Percentiles rank a stretch among this genome's conserved stretches.
phyloP scores from a whole-genome alignment of 148 eudicot genomes.

The Gaultheria prostrata region DNA sequence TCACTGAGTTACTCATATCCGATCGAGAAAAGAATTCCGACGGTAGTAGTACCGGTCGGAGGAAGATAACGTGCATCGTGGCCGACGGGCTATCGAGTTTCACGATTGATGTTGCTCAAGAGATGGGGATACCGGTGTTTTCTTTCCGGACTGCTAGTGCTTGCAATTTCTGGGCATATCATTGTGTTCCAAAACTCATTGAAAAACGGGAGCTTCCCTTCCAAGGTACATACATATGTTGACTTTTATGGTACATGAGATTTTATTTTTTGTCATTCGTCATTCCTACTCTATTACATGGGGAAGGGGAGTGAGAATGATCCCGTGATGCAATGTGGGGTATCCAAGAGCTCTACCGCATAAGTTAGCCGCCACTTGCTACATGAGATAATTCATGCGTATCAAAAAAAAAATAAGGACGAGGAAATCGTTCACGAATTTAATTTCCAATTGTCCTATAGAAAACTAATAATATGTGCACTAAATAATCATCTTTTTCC shows the following conservation, averaged over 20 bases:
- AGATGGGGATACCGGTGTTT: constrained; percentile 35
- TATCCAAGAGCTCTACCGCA: too few species aligned
- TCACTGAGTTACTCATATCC: not conserved
- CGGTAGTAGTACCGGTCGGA: not conserved
- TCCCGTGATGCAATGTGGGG: too few species aligned
- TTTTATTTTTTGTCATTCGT: too few species aligned
- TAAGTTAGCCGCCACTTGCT: too few species aligned
- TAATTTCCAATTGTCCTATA: too few species aligned
- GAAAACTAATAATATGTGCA: too few species aligned
- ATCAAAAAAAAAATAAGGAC: too few species aligned
- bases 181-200: constrained; percentile 32
- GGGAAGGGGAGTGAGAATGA: too few species aligned
- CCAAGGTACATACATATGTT: not conserved
- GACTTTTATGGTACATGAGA: not conserved
- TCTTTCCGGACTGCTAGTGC: constrained; percentile 39
- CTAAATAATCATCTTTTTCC: too few species aligned
- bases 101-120: constrained; percentile 26
- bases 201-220: constrained; percentile 12
- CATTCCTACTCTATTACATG: too few species aligned
- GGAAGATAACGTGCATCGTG: constrained; percentile 30
- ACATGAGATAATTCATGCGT: too few species aligned
- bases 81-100: constrained; percentile 30
- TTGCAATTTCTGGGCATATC: constrained; percentile 33
- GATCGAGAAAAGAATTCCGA: not conserved
- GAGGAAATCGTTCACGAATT: too few species aligned